Evolutionary conservation across 2,329 filamentous ascomycete genomes (phyloP).

Genomic region (Aspergillus sp.): DNA sequence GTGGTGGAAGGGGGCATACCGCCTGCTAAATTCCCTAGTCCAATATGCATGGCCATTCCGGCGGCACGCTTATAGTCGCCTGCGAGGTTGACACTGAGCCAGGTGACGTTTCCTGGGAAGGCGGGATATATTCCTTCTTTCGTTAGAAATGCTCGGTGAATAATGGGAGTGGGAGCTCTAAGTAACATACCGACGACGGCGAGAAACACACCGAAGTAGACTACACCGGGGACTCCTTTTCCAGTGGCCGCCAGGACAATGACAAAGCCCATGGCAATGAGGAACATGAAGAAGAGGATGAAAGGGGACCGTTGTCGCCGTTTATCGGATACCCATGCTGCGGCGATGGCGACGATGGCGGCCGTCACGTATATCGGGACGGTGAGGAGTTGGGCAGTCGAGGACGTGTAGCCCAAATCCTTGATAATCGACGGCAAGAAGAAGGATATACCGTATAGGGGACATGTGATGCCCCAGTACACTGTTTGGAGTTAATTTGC

Average conservation of each 20-base stretch:
- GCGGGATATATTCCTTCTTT: slow-evolving; percentile 45
- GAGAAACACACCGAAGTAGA: slow-evolving; percentile 51
- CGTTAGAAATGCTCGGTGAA: not conserved
- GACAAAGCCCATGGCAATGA: slow-evolving; percentile 59
- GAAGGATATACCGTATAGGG: slow-evolving; percentile 43
- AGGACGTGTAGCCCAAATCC: slow-evolving; percentile 40
- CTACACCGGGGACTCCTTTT: slow-evolving; percentile 39
- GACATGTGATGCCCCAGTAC: slow-evolving; percentile 44
- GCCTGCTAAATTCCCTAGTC: slow-evolving; percentile 54
- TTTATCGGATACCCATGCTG: slow-evolving; percentile 59
- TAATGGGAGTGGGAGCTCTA: no score
- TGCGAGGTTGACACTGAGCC: slow-evolving; percentile 59
- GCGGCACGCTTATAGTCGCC: slow-evolving; percentile 58
- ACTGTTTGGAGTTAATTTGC: slow-evolving; percentile 23
- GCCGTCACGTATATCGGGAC: slow-evolving; percentile 44
- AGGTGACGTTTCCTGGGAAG: slow-evolving; percentile 52
- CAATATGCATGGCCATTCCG: slow-evolving; percentile 66
- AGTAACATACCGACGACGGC: slow-evolving; percentile 42
- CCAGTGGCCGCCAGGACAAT: slow-evolving; percentile 45
- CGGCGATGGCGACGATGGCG: slow-evolving; percentile 36
- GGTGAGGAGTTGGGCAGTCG: slow-evolving; percentile 42
- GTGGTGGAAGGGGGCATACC: slow-evolving; percentile 21
- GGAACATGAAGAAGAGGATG: slow-evolving; percentile 53
- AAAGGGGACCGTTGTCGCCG: slow-evolving; percentile 56
- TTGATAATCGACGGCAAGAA: slow-evolving; percentile 45